phyloP scores from a whole-genome alignment of 176 grass and related monocot genomes.

The Aegilops sharonensis region DNA sequence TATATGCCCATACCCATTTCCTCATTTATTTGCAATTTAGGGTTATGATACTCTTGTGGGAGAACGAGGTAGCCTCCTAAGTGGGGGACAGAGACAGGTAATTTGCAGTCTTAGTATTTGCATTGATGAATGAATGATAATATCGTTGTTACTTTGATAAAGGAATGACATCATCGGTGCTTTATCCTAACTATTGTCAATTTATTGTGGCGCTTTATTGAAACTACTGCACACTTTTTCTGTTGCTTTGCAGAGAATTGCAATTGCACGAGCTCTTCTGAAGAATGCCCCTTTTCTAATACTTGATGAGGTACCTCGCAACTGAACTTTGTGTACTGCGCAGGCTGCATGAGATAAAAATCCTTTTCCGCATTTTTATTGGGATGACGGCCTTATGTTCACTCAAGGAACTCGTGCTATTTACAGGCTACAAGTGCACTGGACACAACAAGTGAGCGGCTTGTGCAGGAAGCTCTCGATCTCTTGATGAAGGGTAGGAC shows the following conservation, averaged over 20 bases:
- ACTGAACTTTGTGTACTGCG: background rate
- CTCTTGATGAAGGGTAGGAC: slow-evolving; percentile 91
- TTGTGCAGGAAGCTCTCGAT: slow-evolving; percentile 88
- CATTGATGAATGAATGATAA: slow-evolving; percentile 15
- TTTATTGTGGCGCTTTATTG: slow-evolving; percentile 22
- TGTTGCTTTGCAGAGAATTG: slow-evolving; percentile 68
- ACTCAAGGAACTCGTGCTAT: background rate
- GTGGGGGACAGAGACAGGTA: slow-evolving; percentile 99
- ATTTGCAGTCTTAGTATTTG: background rate
- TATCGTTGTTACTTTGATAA: slow-evolving; percentile 2
- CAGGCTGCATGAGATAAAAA: background rate
- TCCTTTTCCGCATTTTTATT: background rate
- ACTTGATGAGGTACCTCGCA: slow-evolving; percentile 81
- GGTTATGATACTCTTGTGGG: slow-evolving; percentile 90
- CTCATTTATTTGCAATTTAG: slow-evolving; percentile 41
- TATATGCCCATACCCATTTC: slow-evolving; percentile 14
- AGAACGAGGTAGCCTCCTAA: slow-evolving; percentile 84
- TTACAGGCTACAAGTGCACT: slow-evolving; percentile 89
- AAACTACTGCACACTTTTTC: background rate
- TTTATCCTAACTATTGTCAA: background rate
- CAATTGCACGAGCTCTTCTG: slow-evolving; percentile 87
- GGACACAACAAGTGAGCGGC: slow-evolving; percentile 75
- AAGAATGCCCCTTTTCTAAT: slow-evolving; percentile 94
- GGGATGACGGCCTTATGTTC: background rate
- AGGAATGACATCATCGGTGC: background rate